Conservation (phyloP, 768 basidiomycete species). For the Cubamyces lactineus region DNA sequence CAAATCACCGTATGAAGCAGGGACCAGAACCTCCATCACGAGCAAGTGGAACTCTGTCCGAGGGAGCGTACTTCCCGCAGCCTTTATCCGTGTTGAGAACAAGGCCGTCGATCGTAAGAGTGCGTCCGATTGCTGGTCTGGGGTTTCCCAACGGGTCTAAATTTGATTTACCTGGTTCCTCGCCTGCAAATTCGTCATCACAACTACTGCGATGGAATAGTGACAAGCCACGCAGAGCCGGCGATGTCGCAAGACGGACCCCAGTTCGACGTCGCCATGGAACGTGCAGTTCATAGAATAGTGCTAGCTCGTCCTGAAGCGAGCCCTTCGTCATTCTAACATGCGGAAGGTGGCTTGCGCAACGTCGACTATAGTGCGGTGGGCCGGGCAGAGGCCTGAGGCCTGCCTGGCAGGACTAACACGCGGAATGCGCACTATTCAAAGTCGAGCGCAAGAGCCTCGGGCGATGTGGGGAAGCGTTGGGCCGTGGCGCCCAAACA, state of each 20-base stretch:
- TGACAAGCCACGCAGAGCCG: constrained; percentile 10
- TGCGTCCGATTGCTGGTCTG: constrained; percentile 8
- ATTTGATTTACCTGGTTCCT: constrained; percentile 8
- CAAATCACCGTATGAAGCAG: constrained; percentile 13
- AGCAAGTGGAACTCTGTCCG: constrained; percentile 15
- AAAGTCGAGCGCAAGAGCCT: not conserved
- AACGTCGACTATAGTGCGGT: constrained; percentile 12
- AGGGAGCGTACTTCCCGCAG: not conserved
- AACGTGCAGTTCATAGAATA: constrained; percentile 12
- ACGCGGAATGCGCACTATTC: constrained; percentile 5
- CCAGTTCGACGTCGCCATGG: constrained; percentile 20
- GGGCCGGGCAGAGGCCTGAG: constrained; percentile 8
- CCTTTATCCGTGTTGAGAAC: constrained; percentile 15
- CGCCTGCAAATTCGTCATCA: constrained; percentile 15
- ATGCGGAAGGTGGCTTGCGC: constrained; percentile 16
- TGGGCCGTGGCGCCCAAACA: not conserved
- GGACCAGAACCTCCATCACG: constrained; percentile 7
- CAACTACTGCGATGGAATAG: constrained; percentile 7
- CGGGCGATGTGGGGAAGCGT: constrained; percentile 5
- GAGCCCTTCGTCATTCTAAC: not conserved
- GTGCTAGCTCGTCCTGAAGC: constrained; percentile 9
- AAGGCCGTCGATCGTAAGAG: constrained; percentile 19
- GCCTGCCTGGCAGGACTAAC: not conserved
- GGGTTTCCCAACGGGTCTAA: constrained; percentile 17
- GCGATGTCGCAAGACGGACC: constrained; percentile 14